These are phyloP conservation scores for Arthrinium phaeospermum DNA, from an alignment of 2,329 filamentous ascomycete genomes.

Conservation along the genomic window DNA sequence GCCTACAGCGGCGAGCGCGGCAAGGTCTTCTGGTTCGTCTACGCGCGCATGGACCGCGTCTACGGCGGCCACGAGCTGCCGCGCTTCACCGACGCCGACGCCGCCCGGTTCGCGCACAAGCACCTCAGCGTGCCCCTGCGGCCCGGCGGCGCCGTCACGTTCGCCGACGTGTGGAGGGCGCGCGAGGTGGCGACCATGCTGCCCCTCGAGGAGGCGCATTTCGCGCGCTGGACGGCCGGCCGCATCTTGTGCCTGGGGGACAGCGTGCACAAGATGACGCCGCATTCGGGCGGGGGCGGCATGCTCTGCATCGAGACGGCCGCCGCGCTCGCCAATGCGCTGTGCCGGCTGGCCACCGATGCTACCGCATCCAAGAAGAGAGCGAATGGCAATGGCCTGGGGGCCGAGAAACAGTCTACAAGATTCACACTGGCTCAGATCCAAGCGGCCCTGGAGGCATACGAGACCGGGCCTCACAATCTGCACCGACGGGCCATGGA, in stretches of 20 bases:
- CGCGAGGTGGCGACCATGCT: background rate
- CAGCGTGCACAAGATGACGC: conserved; percentile 13
- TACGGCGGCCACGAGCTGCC: background rate
- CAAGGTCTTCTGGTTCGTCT: background rate
- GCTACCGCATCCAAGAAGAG: too few species aligned
- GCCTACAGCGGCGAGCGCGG: too few species aligned
- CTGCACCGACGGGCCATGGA: too few species aligned
- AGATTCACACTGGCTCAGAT: too few species aligned
- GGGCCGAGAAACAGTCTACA: too few species aligned
- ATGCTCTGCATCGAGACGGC: conserved; percentile 1
- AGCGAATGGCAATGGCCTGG: too few species aligned
- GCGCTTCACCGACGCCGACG: background rate
- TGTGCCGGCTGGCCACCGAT: too few species aligned
- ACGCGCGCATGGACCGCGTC: too few species aligned
- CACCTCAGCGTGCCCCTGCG: background rate
- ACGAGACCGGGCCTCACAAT: too few species aligned
- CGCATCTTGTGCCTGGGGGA: conserved; percentile 8
- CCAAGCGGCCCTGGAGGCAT: too few species aligned
- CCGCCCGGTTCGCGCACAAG: background rate
- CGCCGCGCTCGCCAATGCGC: background rate
- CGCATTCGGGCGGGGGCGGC: conserved; percentile 1
- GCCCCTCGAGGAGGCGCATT: background rate
- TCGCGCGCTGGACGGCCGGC: background rate
- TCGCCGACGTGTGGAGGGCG: background rate
- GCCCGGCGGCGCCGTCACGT: background rate